Conservation (phyloP, 2,329 filamentous ascomycete genomes). For the Apiospora aurea region DNA sequence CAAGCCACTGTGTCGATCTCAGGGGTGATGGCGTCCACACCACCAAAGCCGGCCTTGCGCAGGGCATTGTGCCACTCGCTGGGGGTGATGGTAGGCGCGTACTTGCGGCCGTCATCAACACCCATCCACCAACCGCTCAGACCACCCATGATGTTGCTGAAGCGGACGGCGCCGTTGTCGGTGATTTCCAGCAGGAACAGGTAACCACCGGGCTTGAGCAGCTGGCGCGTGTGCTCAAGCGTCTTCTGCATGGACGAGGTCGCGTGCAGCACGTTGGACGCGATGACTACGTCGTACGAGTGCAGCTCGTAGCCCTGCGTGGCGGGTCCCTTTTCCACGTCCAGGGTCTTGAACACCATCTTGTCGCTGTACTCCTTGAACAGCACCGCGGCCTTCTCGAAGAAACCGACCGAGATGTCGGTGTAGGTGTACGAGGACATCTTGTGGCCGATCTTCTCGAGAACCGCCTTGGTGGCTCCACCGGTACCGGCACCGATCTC, state of each 20-base stretch:
- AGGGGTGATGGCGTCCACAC: not conserved
- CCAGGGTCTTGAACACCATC: conserved; percentile 42
- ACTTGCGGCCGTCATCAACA: conserved; percentile 29
- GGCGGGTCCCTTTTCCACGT: conserved; percentile 40
- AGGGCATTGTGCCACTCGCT: not conserved
- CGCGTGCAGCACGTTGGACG: conserved; percentile 42
- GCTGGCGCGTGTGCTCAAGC: conserved; percentile 41
- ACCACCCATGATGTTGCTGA: conserved; percentile 35
- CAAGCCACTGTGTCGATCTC: not conserved
- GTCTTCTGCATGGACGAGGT: conserved; percentile 31
- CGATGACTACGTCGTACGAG: conserved; percentile 45
- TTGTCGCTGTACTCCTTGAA: conserved; percentile 27
- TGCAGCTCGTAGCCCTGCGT: conserved; percentile 40
- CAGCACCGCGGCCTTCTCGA: conserved; percentile 39
- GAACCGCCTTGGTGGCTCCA: conserved; percentile 46
- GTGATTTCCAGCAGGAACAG: conserved; percentile 52
- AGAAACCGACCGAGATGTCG: conserved; percentile 51
- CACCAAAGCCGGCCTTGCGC: not conserved
- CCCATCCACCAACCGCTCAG: conserved; percentile 38
- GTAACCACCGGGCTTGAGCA: conserved; percentile 54
- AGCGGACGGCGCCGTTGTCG: conserved; percentile 25
- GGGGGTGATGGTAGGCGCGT: not conserved
- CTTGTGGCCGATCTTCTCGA: conserved; percentile 39
- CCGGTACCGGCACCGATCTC: conserved; percentile 52
- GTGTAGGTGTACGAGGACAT: conserved; percentile 54